Conservation (phyloP, 345 rosid genomes). For the Bruguiera parviflora region DNA sequence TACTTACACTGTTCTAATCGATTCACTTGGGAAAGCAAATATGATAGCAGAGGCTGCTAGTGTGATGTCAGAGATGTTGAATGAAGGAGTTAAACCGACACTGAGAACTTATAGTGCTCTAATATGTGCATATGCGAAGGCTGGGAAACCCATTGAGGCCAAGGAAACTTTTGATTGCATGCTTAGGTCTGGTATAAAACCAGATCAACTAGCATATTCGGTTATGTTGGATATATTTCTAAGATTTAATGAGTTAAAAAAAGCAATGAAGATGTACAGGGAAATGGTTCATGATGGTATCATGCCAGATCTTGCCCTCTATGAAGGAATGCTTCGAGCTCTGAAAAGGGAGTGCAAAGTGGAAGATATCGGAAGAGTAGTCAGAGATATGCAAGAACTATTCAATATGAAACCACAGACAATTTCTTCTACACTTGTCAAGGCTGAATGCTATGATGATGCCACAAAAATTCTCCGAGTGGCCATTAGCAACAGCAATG, state of each 20-base stretch:
- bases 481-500: conserved; percentile 50
- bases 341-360: conserved; percentile 50
- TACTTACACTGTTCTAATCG: conserved; percentile 87
- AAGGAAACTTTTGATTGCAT: conserved; percentile 73
- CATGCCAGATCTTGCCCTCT: conserved; percentile 51
- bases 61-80: conserved; percentile 91
- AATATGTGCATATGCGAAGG: conserved; percentile 93
- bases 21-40: conserved; percentile 84
- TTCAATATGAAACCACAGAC: conserved; percentile 57
- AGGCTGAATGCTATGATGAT: conserved; percentile 75
- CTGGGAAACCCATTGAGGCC: conserved; percentile 75
- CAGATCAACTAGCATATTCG: conserved; percentile 79
- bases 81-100: conserved; percentile 73
- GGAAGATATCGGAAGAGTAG: conserved; percentile 57
- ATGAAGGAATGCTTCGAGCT: conserved; percentile 48
- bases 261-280: conserved; percentile 56
- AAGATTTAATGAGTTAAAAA: conserved; percentile 55
- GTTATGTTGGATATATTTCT: conserved; percentile 79
- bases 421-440: conserved; percentile 71
- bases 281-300: conserved; percentile 67
- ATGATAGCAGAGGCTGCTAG: conserved; percentile 65
- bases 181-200: conserved; percentile 71
- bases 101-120: conserved; percentile 89
- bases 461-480: conserved; percentile 65
- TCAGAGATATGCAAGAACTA: conserved; percentile 67